Conservation (phyloP, 345 rosid species). For the Durio zibethinus region DNA sequence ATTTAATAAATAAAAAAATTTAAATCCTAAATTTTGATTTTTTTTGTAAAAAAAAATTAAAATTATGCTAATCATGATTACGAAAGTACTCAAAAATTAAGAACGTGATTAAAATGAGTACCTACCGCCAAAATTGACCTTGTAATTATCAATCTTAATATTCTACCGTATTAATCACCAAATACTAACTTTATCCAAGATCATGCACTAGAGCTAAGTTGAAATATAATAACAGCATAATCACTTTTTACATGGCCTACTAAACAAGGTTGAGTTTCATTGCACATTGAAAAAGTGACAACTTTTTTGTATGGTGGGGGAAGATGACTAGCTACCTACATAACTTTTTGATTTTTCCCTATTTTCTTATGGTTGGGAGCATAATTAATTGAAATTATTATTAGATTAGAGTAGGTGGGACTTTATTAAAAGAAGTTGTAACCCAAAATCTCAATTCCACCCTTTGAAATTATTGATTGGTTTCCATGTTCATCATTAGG, state of each 20-base stretch:
- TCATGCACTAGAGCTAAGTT: not conserved
- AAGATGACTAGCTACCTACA: conserved; percentile 24
- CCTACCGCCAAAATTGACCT: too few species aligned
- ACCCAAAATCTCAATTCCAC: not conserved
- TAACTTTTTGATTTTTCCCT: not conserved
- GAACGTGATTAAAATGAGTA: too few species aligned
- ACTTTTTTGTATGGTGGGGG: conserved; percentile 16
- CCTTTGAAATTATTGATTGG: not conserved
- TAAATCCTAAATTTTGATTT: too few species aligned
- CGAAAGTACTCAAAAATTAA: too few species aligned
- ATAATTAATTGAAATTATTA: not conserved
- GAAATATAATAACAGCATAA: not conserved
- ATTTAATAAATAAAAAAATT: too few species aligned
- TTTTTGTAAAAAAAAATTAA: too few species aligned
- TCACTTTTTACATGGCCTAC: not conserved
- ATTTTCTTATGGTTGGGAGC: conserved; percentile 10
- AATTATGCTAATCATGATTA: too few species aligned
- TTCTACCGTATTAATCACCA: not conserved
- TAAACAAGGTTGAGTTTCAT: not conserved
- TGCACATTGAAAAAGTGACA: not conserved
- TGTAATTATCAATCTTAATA: not conserved
- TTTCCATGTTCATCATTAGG: not conserved
- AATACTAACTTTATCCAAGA: not conserved
- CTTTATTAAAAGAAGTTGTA: conserved; percentile 4
- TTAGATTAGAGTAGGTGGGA: conserved; percentile 8